phyloP scores from a whole-genome alignment of 2,329 filamentous ascomycete species.

The Aspergillus latus region DNA sequence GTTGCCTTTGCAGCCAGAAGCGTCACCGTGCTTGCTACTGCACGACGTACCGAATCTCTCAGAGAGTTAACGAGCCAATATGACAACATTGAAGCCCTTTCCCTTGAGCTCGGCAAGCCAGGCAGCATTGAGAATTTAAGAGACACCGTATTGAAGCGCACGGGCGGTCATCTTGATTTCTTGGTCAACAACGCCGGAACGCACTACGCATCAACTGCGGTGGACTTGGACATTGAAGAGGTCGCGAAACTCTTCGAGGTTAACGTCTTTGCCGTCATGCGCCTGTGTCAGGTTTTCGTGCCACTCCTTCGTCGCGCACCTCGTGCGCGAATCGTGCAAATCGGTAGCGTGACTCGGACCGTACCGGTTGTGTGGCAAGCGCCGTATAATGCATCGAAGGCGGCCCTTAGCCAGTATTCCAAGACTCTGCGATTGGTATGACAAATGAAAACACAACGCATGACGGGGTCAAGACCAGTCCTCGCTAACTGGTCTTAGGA shows the following conservation, averaged over 20 bases:
- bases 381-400: slow-evolving; percentile 7
- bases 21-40: slow-evolving; percentile 3
- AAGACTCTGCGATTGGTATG: slow-evolving; percentile 2
- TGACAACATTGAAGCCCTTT: background rate
- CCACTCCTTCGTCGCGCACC: slow-evolving; percentile 17
- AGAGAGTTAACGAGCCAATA: background rate
- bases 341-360: slow-evolving; percentile 21
- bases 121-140: background rate
- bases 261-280: slow-evolving; percentile 16
- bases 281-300: slow-evolving; percentile 19
- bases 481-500: background rate
- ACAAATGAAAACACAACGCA: no score
- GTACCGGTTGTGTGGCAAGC: slow-evolving; percentile 1
- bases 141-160: background rate
- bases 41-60: slow-evolving; percentile 4
- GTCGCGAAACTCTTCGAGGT: slow-evolving; percentile 4
- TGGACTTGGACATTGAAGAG: background rate
- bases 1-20: slow-evolving; percentile 2
- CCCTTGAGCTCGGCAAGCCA: background rate
- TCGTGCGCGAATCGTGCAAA: slow-evolving; percentile 20
- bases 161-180: slow-evolving; percentile 11
- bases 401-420: slow-evolving; percentile 6
- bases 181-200: slow-evolving; percentile 16
- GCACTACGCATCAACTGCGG: slow-evolving; percentile 2
- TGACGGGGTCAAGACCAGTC: background rate